A percentile compares a stretch with the other conserved stretches of the same genome.
Conservation (phyloP, 768 basidiomycete genomes). For the Xerocomus spinulosus region DNA sequence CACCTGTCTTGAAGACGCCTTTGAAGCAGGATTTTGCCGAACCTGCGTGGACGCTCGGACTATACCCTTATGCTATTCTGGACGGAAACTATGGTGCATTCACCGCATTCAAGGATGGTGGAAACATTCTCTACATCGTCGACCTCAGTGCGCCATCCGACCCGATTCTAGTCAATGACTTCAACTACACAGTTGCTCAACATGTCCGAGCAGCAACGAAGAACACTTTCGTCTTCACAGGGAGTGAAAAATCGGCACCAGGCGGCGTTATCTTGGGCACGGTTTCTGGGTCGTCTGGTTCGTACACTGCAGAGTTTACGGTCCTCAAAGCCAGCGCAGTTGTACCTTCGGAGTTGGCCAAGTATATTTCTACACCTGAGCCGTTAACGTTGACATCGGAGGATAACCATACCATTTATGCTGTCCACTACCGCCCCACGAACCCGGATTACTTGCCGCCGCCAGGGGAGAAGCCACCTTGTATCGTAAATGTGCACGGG, state of each 20-base stretch:
- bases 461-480: slow-evolving; percentile 59
- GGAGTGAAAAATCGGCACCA: not conserved
- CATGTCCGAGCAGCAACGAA: slow-evolving; percentile 2
- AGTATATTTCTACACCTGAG: slow-evolving; percentile 12
- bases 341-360: not conserved
- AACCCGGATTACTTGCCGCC: slow-evolving; percentile 50
- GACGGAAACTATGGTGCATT: slow-evolving; percentile 26
- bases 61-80: slow-evolving; percentile 20
- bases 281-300: slow-evolving; percentile 9
- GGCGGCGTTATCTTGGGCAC: slow-evolving; percentile 9
- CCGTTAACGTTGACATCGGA: slow-evolving; percentile 1
- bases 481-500: slow-evolving; percentile 60
- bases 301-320: not conserved
- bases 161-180: not conserved
- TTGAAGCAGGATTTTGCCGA: slow-evolving; percentile 23
- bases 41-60: slow-evolving; percentile 15
- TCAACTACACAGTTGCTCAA: slow-evolving; percentile 10
- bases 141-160: slow-evolving; percentile 11
- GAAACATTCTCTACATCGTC: slow-evolving; percentile 32
- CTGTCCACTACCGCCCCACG: slow-evolving; percentile 56
- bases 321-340: slow-evolving; percentile 17
- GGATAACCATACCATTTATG: slow-evolving; percentile 36
- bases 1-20: slow-evolving; percentile 14
- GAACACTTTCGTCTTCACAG: slow-evolving; percentile 13
- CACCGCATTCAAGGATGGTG: slow-evolving; percentile 28